These are phyloP conservation scores for Stipa capillata DNA, from an alignment of 176 grass and related monocot species.

Conservation along the genomic window DNA sequence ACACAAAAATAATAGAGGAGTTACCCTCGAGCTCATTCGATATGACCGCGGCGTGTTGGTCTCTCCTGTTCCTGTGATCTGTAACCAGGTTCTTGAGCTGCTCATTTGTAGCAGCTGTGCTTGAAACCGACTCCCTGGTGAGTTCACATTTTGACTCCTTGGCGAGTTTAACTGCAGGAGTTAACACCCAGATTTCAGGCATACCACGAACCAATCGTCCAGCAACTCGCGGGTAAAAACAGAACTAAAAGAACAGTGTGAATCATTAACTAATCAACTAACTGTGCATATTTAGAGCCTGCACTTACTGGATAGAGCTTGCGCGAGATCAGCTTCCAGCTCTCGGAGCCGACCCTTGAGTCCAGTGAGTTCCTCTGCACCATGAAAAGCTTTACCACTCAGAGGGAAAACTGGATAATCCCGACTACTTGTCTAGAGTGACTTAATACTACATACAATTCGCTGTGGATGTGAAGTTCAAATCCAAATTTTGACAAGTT, in stretches of 20 bases:
- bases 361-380: constrained; percentile 32
- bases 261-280: neutral
- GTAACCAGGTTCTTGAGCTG: constrained; percentile 13
- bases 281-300: neutral
- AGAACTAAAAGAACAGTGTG: neutral
- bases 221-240: neutral
- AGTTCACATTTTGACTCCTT: constrained; percentile 19
- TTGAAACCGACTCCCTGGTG: constrained; percentile 16
- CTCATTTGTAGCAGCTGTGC: neutral
- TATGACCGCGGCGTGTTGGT: constrained; percentile 8
- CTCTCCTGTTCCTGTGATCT: constrained; percentile 22
- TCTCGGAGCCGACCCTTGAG: constrained; percentile 31
- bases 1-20: neutral
- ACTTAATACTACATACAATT: neutral
- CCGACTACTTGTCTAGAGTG: neutral
- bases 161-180: constrained; percentile 32
- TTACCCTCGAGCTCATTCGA: constrained; percentile 35
- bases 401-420: neutral
- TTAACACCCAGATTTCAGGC: neutral
- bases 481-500: neutral
- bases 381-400: neutral
- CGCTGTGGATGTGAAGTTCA: too few species aligned
- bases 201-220: neutral
- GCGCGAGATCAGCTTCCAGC: constrained; percentile 18
- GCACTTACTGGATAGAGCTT: constrained; percentile 38